These are phyloP conservation scores for Trichocomaceae sp. DNA, from an alignment of 2,329 filamentous ascomycete species.

Conservation along the genomic window DNA sequence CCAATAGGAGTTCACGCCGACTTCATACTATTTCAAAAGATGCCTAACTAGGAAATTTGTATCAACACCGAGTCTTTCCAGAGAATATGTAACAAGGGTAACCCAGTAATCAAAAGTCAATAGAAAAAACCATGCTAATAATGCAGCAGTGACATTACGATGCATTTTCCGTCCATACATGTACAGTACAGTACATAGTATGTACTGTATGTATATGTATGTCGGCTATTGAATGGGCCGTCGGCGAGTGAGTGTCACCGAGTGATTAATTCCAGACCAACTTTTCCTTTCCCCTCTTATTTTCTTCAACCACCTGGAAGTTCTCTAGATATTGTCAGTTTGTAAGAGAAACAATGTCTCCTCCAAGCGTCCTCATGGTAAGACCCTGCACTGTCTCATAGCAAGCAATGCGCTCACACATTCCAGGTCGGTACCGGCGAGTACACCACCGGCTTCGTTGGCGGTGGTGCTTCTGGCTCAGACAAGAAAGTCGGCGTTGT, in stretches of 20 bases:
- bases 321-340: too few relatives aligned
- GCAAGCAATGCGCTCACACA: not conserved
- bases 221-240: conserved; percentile 28
- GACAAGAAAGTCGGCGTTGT: conserved; percentile 97
- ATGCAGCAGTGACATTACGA: too few relatives aligned
- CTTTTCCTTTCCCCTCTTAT: conserved; percentile 3
- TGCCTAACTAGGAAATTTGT: too few relatives aligned
- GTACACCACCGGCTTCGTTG: conserved; percentile 94
- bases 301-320: conserved; percentile 13
- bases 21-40: too few relatives aligned
- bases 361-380: conserved; percentile 64
- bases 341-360: conserved; percentile 43
- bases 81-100: too few relatives aligned
- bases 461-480: conserved; percentile 71
- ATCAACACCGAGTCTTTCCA: too few relatives aligned
- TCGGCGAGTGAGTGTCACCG: conserved; percentile 13
- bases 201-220: not conserved
- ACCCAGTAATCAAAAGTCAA: too few relatives aligned
- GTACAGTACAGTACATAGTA: too few relatives aligned
- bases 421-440: conserved; percentile 77
- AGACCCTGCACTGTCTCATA: conserved; percentile 16
- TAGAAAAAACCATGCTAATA: not conserved
- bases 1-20: conserved; percentile 12
- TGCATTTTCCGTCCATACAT: conserved; percentile 12
- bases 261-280: conserved; percentile 16